Base-by-base conservation (phyloP, 2,329 filamentous ascomycete species). In the Colletotrichum destructivum region DNA sequence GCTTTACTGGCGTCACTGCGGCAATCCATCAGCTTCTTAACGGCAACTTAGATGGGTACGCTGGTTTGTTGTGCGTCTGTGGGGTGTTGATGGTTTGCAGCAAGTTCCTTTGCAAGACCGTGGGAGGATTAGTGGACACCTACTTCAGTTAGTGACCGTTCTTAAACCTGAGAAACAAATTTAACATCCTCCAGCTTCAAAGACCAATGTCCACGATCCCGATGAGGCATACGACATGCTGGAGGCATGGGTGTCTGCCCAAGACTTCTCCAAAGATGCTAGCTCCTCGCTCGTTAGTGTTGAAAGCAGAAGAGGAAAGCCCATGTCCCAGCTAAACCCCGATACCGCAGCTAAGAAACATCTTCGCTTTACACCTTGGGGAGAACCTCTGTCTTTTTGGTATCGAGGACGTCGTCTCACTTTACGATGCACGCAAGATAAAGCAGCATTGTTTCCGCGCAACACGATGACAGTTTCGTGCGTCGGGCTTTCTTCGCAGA, bases 41-140 rank as follows among this genome's bases (percentile, higher is more conserved):
- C 11, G 13, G 66, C 9, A 69, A 62, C 11, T n/a, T 63, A 5
- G 59, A 62, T 13, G 21, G 57, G 31, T 62, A 51, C 40, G 16
- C 59, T 8, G 15, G 52, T 23, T 51, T 63, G 9, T 57, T 68
- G 12, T 66, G 38, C 9, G 81, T 75, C 74, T 82, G 21, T 76
- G 77, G 31, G 49, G 74, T 62, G 76, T 66, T 57, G 51, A 69
- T 60, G 31, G 67, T 61, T 51, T 73, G 47, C 74, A 74, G 59
- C 54, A 70, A 40, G 66, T 61, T 57, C 57, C 82, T 40, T 65
- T 83, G 11, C 71, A 74, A 60, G 80, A 84, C 70, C 75, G 81
- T 21, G 75, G 80, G 47, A 66, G 55, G 64, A 8, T 60, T 66
- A 1, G 23, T 66, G 2, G 47, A 52, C 38, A 46, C 46, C 13